Conservation (phyloP, 2,329 filamentous ascomycete genomes). For the Aspergillus sclerotialis region DNA sequence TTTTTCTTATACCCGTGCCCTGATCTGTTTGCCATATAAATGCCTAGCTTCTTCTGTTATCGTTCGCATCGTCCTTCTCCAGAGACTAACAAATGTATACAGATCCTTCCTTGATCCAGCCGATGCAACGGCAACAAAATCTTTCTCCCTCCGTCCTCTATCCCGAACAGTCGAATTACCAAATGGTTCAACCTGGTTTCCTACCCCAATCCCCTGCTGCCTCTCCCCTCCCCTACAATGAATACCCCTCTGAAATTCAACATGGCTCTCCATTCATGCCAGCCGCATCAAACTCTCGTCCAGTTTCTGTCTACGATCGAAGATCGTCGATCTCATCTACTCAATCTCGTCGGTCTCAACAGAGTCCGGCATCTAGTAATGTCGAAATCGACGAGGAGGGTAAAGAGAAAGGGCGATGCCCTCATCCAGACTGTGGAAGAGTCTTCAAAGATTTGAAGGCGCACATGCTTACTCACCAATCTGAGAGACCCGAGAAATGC, state of each 20-base stretch:
- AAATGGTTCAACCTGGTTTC: slow-evolving; percentile 22
- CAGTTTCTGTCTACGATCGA: slow-evolving; percentile 42
- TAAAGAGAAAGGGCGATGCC: slow-evolving; percentile 63
- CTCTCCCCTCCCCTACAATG: slow-evolving; percentile 25
- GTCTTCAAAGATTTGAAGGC: slow-evolving; percentile 88
- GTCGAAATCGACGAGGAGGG: slow-evolving; percentile 57
- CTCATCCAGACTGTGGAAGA: slow-evolving; percentile 75
- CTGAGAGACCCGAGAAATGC: slow-evolving; percentile 87
- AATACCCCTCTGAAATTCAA: slow-evolving; percentile 22
- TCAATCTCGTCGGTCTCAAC: slow-evolving; percentile 56
- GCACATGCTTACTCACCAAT: slow-evolving; percentile 90
- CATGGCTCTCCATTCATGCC: slow-evolving; percentile 54
- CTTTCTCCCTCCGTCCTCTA: slow-evolving; percentile 27
- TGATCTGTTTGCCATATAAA: neutral
- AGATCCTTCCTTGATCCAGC: slow-evolving; percentile 56
- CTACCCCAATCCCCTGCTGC: slow-evolving; percentile 28
- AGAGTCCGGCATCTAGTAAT: slow-evolving; percentile 54
- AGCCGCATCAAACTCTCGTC: slow-evolving; percentile 50
- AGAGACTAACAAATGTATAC: slow-evolving; percentile 4
- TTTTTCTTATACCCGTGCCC: neutral
- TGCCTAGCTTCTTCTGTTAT: too few species aligned
- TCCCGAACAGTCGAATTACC: slow-evolving; percentile 24
- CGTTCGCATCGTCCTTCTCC: too few species aligned
- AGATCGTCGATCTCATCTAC: slow-evolving; percentile 65
- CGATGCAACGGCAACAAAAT: slow-evolving; percentile 30